phyloP scores from a whole-genome alignment of 257 asterid genomes.

The Scutellaria baicalensis region DNA sequence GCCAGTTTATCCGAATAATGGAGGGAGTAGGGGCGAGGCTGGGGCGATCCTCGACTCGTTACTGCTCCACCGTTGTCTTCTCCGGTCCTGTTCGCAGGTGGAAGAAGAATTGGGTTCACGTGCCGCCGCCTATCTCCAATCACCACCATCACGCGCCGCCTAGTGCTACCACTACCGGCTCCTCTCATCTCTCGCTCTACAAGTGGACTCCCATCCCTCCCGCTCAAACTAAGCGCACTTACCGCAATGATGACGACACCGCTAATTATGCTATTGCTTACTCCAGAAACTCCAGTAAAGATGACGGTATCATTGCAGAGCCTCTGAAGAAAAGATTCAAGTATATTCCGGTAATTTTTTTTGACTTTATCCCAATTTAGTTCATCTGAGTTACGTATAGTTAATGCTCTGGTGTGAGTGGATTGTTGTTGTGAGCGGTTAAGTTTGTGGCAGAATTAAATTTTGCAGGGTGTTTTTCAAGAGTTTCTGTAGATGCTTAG shows the following conservation, averaged over 20 bases:
- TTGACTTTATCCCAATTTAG: background rate
- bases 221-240: constrained; percentile 33
- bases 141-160: constrained; percentile 29
- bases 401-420: no score
- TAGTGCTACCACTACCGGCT: constrained; percentile 34
- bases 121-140: constrained; percentile 33
- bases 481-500: no score
- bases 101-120: constrained; percentile 50
- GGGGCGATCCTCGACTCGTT: constrained; percentile 82
- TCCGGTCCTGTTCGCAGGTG: constrained; percentile 91
- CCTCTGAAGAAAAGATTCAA: constrained; percentile 67
- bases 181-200: constrained; percentile 63
- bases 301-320: constrained; percentile 35
- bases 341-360: constrained; percentile 77
- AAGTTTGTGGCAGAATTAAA: no score
- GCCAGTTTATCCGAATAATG: constrained; percentile 24
- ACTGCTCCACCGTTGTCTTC: constrained; percentile 78
- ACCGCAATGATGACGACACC: constrained; percentile 8
- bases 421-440: no score
- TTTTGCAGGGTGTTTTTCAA: no score
- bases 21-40: constrained; percentile 93
- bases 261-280: constrained; percentile 32
- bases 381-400: no score
- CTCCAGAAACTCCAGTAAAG: constrained; percentile 24
- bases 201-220: constrained; percentile 71